Percentiles rank a stretch among this genome's conserved stretches.
These are phyloP conservation scores for Claviceps sp. DNA, from an alignment of 2,329 filamentous ascomycete species.

Conservation along the genomic window DNA sequence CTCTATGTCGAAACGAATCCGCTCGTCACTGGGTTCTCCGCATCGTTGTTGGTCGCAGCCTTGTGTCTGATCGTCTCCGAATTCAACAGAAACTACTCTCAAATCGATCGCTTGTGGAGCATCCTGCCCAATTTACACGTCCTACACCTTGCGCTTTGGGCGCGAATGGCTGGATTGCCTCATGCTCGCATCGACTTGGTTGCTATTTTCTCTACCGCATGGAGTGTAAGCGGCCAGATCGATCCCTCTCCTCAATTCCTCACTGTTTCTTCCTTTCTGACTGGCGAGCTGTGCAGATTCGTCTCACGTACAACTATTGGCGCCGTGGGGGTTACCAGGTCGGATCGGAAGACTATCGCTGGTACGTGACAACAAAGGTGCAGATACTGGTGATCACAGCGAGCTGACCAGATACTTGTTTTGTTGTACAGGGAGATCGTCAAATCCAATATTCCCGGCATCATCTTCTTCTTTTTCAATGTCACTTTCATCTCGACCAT, in stretches of 20 bases:
- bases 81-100: constrained; percentile 88
- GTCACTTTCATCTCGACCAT: constrained; percentile 74
- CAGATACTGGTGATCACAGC: neutral
- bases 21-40: constrained; percentile 58
- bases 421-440: constrained; percentile 48
- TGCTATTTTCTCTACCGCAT: constrained; percentile 55
- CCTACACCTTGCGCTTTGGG: constrained; percentile 72
- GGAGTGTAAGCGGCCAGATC: constrained; percentile 53
- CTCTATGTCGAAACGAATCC: constrained; percentile 82
- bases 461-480: constrained; percentile 73
- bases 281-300: constrained; percentile 31
- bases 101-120: constrained; percentile 88
- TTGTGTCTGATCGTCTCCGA: constrained; percentile 68
- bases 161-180: constrained; percentile 57
- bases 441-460: constrained; percentile 46
- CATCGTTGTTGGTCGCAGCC: constrained; percentile 56
- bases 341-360: constrained; percentile 91
- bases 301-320: constrained; percentile 94
- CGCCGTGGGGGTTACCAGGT: constrained; percentile 81
- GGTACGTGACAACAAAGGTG: constrained; percentile 27
- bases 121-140: constrained; percentile 79
- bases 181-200: constrained; percentile 60
- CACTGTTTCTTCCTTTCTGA: neutral
- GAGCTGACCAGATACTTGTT: constrained; percentile 2
- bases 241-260: neutral